Base-by-base conservation (phyloP, 805 yeast genomes). In the Candida glaebosa region DNA sequence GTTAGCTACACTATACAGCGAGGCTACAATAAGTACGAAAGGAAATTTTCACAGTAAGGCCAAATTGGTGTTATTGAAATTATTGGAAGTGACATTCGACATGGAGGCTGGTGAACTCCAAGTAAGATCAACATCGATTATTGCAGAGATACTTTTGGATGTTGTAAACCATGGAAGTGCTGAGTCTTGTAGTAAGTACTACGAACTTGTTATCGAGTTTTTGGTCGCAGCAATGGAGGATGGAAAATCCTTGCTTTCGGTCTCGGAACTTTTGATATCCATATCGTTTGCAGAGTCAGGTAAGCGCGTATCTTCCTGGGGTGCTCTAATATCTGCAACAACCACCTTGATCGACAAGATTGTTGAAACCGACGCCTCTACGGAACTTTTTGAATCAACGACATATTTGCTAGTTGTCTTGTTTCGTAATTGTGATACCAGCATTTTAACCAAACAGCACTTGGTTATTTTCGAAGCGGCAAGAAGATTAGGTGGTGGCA, bases 31-130 rank as follows among this genome's bases (percentile, higher is more conserved):
- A 47, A 81, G 87, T 34, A 80, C 95, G 0, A 75, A 76, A 10
- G 84, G 78, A 4, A 72, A 84, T 0, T 69, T 90, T 45, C 96
- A 91, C 58, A 84, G 96, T 1, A 87, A 80, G 55, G 68, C 89
- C 0, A 57, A 69, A 1, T 40, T 62, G 0, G 78, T 87, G 4
- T 55, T 86, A 33, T 61, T 68, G 2, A 60, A 61, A 5, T 49
- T 81, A 10, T 40, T 79, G 1, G 63, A 66, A n/a, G 61, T 64
- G 20, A 57, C 64, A 2, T 49, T 71, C 7, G 43, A 7, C 37
- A 35, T 16, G 31, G 30, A 14, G 37, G 39, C 38, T 15, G 15
- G 18, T 17, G 20, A 28, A 16, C 34, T 28, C 14, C 57, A 48
- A 41, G 51, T 59, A 3, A 51, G 47, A 18, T 57, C 60, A 2